Conservation (phyloP, 495 filamentous ascomycete genomes). For the Tuber indicum region DNA sequence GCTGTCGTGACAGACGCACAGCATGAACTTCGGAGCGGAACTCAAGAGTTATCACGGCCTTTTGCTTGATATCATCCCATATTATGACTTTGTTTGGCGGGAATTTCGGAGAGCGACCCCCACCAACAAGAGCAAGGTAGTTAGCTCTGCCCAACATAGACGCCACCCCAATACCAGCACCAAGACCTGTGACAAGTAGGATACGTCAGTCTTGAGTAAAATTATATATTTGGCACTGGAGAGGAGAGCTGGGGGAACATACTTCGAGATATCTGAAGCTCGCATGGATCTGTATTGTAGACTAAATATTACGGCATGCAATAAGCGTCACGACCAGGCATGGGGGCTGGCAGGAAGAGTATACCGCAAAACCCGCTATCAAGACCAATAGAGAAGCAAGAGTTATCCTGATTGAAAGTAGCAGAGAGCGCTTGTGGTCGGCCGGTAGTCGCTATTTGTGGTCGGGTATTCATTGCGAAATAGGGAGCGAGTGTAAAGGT, state of each 20-base stretch:
- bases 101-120: constrained; percentile 78
- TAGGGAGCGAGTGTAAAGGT: constrained; percentile 6
- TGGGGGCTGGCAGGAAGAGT: constrained; percentile 37
- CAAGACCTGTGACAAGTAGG: constrained; percentile 57
- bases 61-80: constrained; percentile 83
- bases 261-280: constrained; percentile 65
- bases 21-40: constrained; percentile 70
- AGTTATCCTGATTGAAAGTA: constrained; percentile 79
- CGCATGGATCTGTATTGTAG: constrained; percentile 69
- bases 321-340: constrained; percentile 9
- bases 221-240: not conserved
- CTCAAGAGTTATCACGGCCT: constrained; percentile 64
- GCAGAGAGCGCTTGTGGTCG: constrained; percentile 72
- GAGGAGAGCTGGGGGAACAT: constrained; percentile 37
- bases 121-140: constrained; percentile 83
- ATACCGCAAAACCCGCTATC: constrained; percentile 81
- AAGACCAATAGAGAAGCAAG: constrained; percentile 81
- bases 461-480: constrained; percentile 77
- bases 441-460: constrained; percentile 68
- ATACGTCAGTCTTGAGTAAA: constrained; percentile 9
- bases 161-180: constrained; percentile 72
- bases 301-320: constrained; percentile 49
- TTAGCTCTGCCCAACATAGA: constrained; percentile 85
- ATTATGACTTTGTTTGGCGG: constrained; percentile 83
- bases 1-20: constrained; percentile 67